A percentile compares a stretch with the other conserved stretches of the same genome.
These are phyloP conservation scores for Mucor mucedo DNA, from an alignment of 371 early-diverging fungal genomes.

Conservation along the genomic window DNA sequence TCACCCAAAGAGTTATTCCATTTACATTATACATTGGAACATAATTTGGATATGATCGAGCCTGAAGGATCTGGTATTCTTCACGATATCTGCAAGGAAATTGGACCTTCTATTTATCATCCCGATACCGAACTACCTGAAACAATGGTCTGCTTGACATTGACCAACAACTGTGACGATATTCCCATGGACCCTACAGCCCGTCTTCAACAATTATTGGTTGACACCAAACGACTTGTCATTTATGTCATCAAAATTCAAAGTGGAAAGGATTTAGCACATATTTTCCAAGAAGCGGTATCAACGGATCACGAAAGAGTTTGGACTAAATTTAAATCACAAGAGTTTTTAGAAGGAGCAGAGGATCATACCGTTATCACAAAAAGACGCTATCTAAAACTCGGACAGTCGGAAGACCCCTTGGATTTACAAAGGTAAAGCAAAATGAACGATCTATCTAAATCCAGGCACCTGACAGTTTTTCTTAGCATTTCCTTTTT, in stretches of 20 bases:
- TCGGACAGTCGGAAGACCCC: slow-evolving; percentile 35
- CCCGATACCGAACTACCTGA: slow-evolving; percentile 59
- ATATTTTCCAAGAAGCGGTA: slow-evolving; percentile 79
- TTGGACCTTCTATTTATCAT: slow-evolving; percentile 78
- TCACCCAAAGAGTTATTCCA: slow-evolving; percentile 89
- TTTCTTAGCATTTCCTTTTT: slow-evolving; percentile 36
- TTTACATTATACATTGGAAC: slow-evolving; percentile 80
- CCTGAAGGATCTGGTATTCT: slow-evolving; percentile 77
- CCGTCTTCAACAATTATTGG: slow-evolving; percentile 73
- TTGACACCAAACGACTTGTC: slow-evolving; percentile 90
- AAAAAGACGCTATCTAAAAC: slow-evolving; percentile 40
- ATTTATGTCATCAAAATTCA: slow-evolving; percentile 85
- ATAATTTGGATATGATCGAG: slow-evolving; percentile 71
- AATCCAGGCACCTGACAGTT: not conserved
- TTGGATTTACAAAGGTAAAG: slow-evolving; percentile 46
- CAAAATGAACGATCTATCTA: not conserved
- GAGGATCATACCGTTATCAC: slow-evolving; percentile 18
- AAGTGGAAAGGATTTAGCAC: slow-evolving; percentile 77
- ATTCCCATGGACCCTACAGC: slow-evolving; percentile 67
- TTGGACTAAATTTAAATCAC: slow-evolving; percentile 64
- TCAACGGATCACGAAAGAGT: slow-evolving; percentile 73
- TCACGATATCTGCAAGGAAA: slow-evolving; percentile 76
- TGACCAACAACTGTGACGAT: slow-evolving; percentile 73
- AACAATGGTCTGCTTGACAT: slow-evolving; percentile 70
- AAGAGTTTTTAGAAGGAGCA: slow-evolving; percentile 40